phyloP scores from a whole-genome alignment of 306 rosid species.

The Ormosia semicastrata region DNA sequence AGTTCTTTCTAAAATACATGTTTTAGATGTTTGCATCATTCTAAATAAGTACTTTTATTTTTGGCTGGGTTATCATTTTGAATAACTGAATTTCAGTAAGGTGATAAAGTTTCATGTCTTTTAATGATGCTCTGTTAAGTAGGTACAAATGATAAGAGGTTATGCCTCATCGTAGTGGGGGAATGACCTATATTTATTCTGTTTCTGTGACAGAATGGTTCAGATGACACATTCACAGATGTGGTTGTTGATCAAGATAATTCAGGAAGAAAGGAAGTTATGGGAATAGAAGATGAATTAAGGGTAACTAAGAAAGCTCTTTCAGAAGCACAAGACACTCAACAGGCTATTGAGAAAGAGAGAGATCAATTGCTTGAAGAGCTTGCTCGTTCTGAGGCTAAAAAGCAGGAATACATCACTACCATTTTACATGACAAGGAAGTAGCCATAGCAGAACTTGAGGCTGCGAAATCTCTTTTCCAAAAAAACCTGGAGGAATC shows the following conservation, averaged over 20 bases:
- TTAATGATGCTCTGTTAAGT: background rate
- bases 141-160: background rate
- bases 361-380: constrained; percentile 61
- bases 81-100: background rate
- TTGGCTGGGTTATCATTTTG: background rate
- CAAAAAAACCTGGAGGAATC: constrained; percentile 59
- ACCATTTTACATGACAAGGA: constrained; percentile 68
- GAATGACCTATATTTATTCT: constrained; percentile 40
- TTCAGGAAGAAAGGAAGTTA: constrained; percentile 41
- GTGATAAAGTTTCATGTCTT: constrained; percentile 11
- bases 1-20: background rate
- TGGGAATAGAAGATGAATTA: constrained; percentile 39
- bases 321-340: constrained; percentile 51
- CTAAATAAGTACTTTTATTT: background rate
- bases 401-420: constrained; percentile 51
- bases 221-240: constrained; percentile 43
- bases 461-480: constrained; percentile 59
- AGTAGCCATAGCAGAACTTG: constrained; percentile 60
- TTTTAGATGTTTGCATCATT: constrained; percentile 16
- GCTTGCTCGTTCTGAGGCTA: constrained; percentile 57
- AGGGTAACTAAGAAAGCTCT: constrained; percentile 44
- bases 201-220: constrained; percentile 54
- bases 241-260: constrained; percentile 36
- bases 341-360: constrained; percentile 59
- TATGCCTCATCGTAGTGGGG: background rate